Base-by-base conservation (phyloP, 2,329 filamentous ascomycete genomes). In the Alternaria tenuissima region DNA sequence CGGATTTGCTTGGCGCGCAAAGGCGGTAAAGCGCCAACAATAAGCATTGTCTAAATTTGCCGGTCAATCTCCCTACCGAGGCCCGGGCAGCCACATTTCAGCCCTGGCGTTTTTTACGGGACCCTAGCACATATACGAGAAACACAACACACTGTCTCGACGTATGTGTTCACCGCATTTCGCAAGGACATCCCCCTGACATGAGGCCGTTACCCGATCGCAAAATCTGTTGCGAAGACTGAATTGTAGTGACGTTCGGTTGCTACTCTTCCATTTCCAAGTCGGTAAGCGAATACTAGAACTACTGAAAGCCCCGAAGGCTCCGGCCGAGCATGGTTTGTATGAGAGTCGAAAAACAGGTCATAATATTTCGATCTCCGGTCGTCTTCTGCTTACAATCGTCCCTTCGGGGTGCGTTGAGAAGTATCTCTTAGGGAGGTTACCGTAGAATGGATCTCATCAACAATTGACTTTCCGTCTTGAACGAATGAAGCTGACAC, bases 11-110 rank as follows among this genome's bases (percentile, higher is more conserved):
- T 48, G 30, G 46, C 46, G n/a, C 16, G 30, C 30, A 34, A 36
- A 48, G 18, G 46, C 32, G 46, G 46, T 38, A 38, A 36, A 20
- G 32, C 16, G 20, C 20, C 30, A 7, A 26, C 14, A 36, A 49
- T 38, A 49, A 49, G 46, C 46, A 49, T 38, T 20, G 46, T 49
- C 46, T 38, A 49, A 49, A 38, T 24, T 16, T 38, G 20, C 46
- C 14, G 7, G 46, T 36, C 14, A 36, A 34, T 36, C 14, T 16
- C 22, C 20, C 22, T 24, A 34, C 46, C 32, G 14, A 49, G 22
- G 28, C 18, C 32, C 5, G 30, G 22, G 24, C 39, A 24, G n/a
- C 46, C 22, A 49, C 32, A 30, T 49, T 26, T 49, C 8, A 49
- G 32, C 46, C 20, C 30, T 49, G 14, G 46, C 46, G 20, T 24